Conservation (phyloP, 2,329 filamentous ascomycete species). For the Aspergillus sp. region DNA sequence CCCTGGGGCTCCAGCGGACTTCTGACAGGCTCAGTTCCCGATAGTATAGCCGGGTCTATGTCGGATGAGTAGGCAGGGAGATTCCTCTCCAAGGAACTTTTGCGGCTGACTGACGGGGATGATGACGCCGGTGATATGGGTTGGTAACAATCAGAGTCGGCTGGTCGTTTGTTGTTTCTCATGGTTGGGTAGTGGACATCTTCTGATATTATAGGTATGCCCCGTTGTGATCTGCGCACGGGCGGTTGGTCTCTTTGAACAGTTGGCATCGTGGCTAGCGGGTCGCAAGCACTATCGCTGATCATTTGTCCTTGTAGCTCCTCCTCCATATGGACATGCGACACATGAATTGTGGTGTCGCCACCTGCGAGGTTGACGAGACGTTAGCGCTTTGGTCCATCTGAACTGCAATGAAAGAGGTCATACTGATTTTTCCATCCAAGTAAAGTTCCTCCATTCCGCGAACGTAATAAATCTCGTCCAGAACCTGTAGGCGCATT, state of each 20-base stretch:
- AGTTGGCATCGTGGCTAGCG: conserved; percentile 3
- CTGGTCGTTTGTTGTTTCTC: conserved; percentile 7
- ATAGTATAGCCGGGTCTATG: conserved; percentile 15
- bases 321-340: conserved; percentile 27
- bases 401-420: not conserved
- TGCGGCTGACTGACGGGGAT: conserved; percentile 15
- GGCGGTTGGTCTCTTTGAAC: conserved; percentile 7
- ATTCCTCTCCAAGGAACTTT: conserved; percentile 19
- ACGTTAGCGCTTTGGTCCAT: conserved; percentile 1
- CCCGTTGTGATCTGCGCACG: not conserved
- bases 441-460: conserved; percentile 40
- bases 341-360: conserved; percentile 30
- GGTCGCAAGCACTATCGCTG: not conserved
- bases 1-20: conserved; percentile 6
- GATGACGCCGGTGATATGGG: conserved; percentile 19
- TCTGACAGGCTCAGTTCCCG: conserved; percentile 9
- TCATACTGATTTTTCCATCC: conserved; percentile 38
- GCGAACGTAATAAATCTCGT: conserved; percentile 43
- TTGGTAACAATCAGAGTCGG: conserved; percentile 10
- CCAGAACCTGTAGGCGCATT: conserved; percentile 37
- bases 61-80: conserved; percentile 18
- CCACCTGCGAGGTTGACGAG: conserved; percentile 19
- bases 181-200: not conserved
- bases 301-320: conserved; percentile 14
- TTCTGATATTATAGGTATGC: not conserved